A percentile compares a stretch with the other conserved stretches of the same genome.
Conservation (phyloP, 345 rosid species). For the Nasturtium officinale region DNA sequence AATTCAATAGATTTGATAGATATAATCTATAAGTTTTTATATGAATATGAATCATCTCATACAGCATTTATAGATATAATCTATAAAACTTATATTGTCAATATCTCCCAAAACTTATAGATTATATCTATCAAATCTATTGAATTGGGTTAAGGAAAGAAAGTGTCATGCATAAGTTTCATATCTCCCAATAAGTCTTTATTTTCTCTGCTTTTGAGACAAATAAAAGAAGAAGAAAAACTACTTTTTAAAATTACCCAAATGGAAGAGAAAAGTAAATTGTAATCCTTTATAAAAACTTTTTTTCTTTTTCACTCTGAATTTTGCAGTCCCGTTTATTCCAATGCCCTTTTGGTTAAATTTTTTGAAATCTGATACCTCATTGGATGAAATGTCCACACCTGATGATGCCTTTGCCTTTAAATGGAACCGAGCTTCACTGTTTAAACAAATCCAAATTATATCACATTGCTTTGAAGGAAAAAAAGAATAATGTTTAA, state of each 20-base stretch:
- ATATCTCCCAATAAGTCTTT: constrained; percentile 11
- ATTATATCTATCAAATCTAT: background rate
- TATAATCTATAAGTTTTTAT: too few relatives aligned
- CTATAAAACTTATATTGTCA: too few relatives aligned
- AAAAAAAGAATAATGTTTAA: background rate
- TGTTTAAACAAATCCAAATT: constrained; percentile 32
- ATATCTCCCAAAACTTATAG: too few relatives aligned
- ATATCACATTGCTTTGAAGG: background rate
- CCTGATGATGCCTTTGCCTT: constrained; percentile 41
- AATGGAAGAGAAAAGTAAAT: constrained; percentile 27
- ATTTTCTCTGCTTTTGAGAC: constrained; percentile 40
- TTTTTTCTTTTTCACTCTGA: constrained; percentile 26
- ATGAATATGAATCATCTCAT: background rate
- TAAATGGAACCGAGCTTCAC: constrained; percentile 38
- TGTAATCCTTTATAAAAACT: constrained; percentile 3
- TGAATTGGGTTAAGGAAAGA: background rate
- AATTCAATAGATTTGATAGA: background rate
- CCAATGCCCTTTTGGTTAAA: constrained; percentile 16
- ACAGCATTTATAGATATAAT: background rate
- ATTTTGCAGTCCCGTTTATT: constrained; percentile 15
- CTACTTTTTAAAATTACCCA: constrained; percentile 2
- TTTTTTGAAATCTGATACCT: constrained; percentile 33
- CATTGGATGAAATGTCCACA: constrained; percentile 38
- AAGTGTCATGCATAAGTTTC: background rate
- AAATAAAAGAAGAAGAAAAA: background rate